Base-by-base conservation (phyloP, 2,329 filamentous ascomycete species). In the Harringtonia lauricola region DNA sequence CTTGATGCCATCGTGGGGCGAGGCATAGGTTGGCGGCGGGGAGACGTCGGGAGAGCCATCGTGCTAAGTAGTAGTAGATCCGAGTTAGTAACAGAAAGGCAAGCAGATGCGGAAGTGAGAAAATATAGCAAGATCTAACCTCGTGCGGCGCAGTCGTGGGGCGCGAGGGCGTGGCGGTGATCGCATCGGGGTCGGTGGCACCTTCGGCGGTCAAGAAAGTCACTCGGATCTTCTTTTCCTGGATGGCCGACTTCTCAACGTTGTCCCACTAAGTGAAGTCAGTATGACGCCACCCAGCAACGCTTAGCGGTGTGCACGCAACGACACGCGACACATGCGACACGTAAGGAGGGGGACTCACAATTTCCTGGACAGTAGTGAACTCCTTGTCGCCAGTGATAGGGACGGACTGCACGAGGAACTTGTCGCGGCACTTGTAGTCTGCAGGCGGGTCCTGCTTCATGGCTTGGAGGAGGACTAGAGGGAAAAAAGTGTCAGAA, bases 381-480 rank as follows among this genome's bases (percentile, higher is more conserved):
- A 86, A 86, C 57, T 95, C 87, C 66, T 88, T 86, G 58, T 94
- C 85, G 49, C 79, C 72, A 15, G 82, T 81, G 52, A 95, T 84
- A 38, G 81, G 72, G 7, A 55, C 47, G 13, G 53, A 49, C 45
- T 55, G 53, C 28, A 55, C 53, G 5, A 55, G 43, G 29, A 55
- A 55, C 49, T 55, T 55, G 49, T 55, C 53, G 18, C 53, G 51
- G 70, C 92, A 98, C 64, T 87, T 89, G 49, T 84, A 81, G 61
- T 95, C 89, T 46, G 72, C 64, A 18, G 89, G 77, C 44, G 90
- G 90, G 57, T 96, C 89, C 59, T 87, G 79, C 72, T 95, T 95
- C 92, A 98, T 95, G 21, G 90, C 88, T 68, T 98, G 92, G 35
- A 98, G 79, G 31, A 96, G 81, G 46, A 98, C 92, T 94, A 36